Conservation (phyloP, 768 basidiomycete genomes). For the Lepiota subincarnata region DNA sequence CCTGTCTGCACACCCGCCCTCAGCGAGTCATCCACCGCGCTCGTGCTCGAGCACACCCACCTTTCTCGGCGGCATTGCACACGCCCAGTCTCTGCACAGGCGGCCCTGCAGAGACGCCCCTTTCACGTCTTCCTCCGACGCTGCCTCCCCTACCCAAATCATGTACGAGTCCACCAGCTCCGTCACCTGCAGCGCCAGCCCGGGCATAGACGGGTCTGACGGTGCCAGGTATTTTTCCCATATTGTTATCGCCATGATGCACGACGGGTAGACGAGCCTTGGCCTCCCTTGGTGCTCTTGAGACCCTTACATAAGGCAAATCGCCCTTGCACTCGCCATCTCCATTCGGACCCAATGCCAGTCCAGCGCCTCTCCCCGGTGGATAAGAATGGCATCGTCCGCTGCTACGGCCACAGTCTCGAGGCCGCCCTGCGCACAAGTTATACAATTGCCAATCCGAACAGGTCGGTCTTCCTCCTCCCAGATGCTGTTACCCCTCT, state of each 20-base stretch:
- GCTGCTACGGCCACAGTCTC: slow-evolving; percentile 23
- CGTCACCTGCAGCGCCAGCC: slow-evolving; percentile 64
- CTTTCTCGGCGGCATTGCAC: slow-evolving; percentile 62
- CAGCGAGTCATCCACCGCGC: slow-evolving; percentile 2
- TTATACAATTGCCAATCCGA: slow-evolving; percentile 24
- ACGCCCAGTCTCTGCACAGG: slow-evolving; percentile 76
- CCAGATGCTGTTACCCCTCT: neutral
- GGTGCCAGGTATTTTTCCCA: slow-evolving; percentile 46
- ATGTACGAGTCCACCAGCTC: slow-evolving; percentile 70
- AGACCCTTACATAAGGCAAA: slow-evolving; percentile 14
- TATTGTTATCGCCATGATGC: slow-evolving; percentile 33
- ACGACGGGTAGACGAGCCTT: slow-evolving; percentile 1
- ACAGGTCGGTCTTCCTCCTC: slow-evolving; percentile 28
- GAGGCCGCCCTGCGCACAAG: slow-evolving; percentile 21
- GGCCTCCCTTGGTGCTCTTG: neutral
- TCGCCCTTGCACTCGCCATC: slow-evolving; percentile 5
- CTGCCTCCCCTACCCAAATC: slow-evolving; percentile 74
- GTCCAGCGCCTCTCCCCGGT: slow-evolving; percentile 19
- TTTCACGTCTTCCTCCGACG: slow-evolving; percentile 40
- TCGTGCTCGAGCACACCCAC: slow-evolving; percentile 24
- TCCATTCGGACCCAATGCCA: slow-evolving; percentile 14
- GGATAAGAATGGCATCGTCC: slow-evolving; percentile 26
- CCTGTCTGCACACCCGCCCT: slow-evolving; percentile 23
- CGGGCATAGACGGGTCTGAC: slow-evolving; percentile 47
- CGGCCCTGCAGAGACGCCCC: slow-evolving; percentile 50